These are phyloP conservation scores for Clathrospora elynae DNA, from an alignment of 2,329 filamentous ascomycete genomes.

Conservation along the genomic window DNA sequence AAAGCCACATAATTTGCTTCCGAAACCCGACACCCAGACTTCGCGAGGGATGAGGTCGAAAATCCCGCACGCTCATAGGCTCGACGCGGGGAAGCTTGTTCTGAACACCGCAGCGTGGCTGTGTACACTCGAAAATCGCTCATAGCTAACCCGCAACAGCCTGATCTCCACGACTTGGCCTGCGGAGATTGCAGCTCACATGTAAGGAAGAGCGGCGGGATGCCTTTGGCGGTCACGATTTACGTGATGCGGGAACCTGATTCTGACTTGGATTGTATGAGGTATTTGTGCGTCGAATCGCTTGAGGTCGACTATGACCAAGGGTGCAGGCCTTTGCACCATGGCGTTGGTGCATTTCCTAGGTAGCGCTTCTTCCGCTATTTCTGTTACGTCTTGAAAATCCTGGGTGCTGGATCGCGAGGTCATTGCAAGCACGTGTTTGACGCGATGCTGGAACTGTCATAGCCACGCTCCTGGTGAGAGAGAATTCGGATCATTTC, in stretches of 20 bases:
- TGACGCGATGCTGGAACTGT: constrained; percentile 5
- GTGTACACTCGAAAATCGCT: constrained; percentile 31
- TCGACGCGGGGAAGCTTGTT: constrained; percentile 6
- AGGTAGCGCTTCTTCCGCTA: constrained; percentile 2
- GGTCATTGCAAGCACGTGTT: constrained; percentile 9
- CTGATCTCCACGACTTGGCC: constrained; percentile 15
- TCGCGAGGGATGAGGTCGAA: constrained; percentile 6
- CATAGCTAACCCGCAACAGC: constrained; percentile 34
- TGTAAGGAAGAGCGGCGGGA: constrained; percentile 9
- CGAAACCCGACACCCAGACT: constrained; percentile 11
- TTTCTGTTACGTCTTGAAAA: constrained; percentile 12
- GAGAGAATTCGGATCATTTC: background rate
- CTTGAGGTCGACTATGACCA: constrained; percentile 10
- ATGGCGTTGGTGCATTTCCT: constrained; percentile 7
- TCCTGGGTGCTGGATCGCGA: constrained; percentile 3
- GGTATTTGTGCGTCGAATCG: constrained; percentile 35
- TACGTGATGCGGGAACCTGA: constrained; percentile 14
- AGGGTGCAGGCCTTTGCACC: constrained; percentile 13
- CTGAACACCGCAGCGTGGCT: constrained; percentile 21
- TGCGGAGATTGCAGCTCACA: constrained; percentile 18
- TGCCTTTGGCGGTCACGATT: constrained; percentile 16
- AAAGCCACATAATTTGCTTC: constrained; percentile 9
- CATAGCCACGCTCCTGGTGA: constrained; percentile 8
- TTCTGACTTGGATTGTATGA: constrained; percentile 18
- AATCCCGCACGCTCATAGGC: constrained; percentile 11